phyloP scores from a whole-genome alignment of 2,329 filamentous ascomycete genomes.

The Malbranchea cinnamomea region DNA sequence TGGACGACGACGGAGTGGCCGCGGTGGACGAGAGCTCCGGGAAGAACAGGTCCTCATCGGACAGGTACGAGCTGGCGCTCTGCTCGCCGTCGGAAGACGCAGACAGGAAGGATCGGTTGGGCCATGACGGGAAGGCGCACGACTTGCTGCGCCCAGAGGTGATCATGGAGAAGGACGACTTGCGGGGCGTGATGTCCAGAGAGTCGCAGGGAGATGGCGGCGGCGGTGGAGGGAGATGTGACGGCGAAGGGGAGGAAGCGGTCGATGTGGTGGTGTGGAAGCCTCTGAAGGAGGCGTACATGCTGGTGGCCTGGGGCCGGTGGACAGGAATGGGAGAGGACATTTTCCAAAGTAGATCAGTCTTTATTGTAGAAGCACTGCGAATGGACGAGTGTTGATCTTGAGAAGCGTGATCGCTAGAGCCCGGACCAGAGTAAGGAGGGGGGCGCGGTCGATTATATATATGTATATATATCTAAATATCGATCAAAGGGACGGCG shows the following conservation, averaged over 20 bases:
- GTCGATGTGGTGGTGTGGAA: constrained; percentile 16
- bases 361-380: too few species aligned
- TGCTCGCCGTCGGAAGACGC: constrained; percentile 19
- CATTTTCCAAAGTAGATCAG: too few species aligned
- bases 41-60: constrained; percentile 28
- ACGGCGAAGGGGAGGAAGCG: constrained; percentile 15
- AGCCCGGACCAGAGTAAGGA: too few species aligned
- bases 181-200: constrained; percentile 27
- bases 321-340: too few species aligned
- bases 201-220: constrained; percentile 25
- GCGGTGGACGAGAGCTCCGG: constrained; percentile 16
- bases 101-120: constrained; percentile 25
- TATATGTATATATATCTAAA: too few species aligned
- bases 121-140: constrained; percentile 31
- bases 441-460: too few species aligned
- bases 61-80: constrained; percentile 25
- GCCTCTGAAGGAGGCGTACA: too few species aligned
- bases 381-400: too few species aligned
- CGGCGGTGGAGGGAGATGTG: constrained; percentile 21
- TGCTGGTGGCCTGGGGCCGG: too few species aligned
- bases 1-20: neutral
- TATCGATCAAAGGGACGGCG: too few species aligned
- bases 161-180: constrained; percentile 25
- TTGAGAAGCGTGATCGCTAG: too few species aligned
- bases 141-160: constrained; percentile 24